Evolutionary conservation across 2,329 filamentous ascomycete species (phyloP), one percentile per base, ranked within the genome.

Genomic region (Parastagonospora nodorum): DNA sequence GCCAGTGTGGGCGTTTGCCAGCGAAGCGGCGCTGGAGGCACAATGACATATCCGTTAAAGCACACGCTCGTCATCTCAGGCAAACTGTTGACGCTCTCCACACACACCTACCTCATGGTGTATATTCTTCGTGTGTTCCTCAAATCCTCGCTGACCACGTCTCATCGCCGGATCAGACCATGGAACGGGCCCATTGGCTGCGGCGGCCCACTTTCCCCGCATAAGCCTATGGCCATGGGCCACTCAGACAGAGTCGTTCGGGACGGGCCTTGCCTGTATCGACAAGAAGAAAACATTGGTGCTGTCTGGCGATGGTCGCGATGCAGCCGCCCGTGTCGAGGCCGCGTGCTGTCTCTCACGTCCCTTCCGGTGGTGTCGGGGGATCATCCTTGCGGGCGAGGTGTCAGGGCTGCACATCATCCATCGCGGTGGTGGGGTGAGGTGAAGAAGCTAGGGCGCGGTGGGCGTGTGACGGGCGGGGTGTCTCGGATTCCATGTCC

Each of bases 1-100:
- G 53, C 87, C 87, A 0, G 77, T 86, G 15, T 83, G 19, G 29
- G 15, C 33, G 44, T 45, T 45, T 38, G 14, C 16, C 24, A 14
- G 19, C 42, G 35, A 16, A 14, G 19, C 42, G 35, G 11, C 14
- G 15, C 38, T 12, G 16, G 14, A 43, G 24, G 41, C 33, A 35
- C 41, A 43, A 43, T 43, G 41, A 43, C 41, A 42, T 29, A 32
- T 16, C 7, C 24, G 6, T 31, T 16, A 28, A 28, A 14, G 39
- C 39, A 30, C 11, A 9, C 14, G 27, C 29, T 42, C 39, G 39
- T 42, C 27, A 30, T 31, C 2, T 10, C 14, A 9, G n/a, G 9
- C 30, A 29, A 6, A 10, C 35, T 16, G 35, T 19, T 16, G 15
- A 12, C 30, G 19, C 12, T 14, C 14, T 30, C 16, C 33, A 6